Conservation (phyloP, 2,329 filamentous ascomycete genomes). For the Ophiostoma australiae region DNA sequence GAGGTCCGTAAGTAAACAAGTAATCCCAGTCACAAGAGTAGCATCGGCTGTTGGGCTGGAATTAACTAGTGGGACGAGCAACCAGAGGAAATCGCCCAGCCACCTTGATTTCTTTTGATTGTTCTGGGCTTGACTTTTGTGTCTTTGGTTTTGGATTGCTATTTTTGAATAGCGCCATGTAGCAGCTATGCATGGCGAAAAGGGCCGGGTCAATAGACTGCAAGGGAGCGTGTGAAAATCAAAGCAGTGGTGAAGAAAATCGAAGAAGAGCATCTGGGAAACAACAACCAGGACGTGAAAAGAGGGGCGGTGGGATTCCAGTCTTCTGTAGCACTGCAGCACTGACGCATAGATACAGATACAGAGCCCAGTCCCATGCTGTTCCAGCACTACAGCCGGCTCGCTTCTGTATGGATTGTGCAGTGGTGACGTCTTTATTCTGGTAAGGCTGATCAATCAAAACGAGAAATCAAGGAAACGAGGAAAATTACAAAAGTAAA, state of each 20-base stretch:
- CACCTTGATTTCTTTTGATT: background rate
- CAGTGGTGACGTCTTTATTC: background rate
- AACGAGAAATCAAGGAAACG: background rate
- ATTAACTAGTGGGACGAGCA: background rate
- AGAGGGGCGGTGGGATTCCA: background rate
- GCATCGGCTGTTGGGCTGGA: background rate
- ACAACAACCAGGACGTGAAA: background rate
- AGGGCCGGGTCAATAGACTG: background rate
- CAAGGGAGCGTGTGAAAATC: background rate
- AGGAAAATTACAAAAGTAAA: background rate
- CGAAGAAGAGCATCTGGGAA: background rate
- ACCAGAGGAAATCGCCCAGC: background rate
- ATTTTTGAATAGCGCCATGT: background rate
- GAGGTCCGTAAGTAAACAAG: background rate
- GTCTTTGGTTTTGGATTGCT: background rate
- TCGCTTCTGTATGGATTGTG: background rate
- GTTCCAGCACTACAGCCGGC: background rate
- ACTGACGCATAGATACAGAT: background rate
- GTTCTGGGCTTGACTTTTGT: background rate
- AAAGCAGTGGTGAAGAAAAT: background rate
- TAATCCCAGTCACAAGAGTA: background rate
- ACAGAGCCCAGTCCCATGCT: background rate
- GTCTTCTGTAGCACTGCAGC: background rate
- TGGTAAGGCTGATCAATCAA: slow-evolving; percentile 8
- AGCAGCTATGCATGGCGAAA: background rate